These are phyloP conservation scores for Annulohypoxylon stygium DNA, from an alignment of 495 filamentous ascomycete genomes.

Conservation along the genomic window DNA sequence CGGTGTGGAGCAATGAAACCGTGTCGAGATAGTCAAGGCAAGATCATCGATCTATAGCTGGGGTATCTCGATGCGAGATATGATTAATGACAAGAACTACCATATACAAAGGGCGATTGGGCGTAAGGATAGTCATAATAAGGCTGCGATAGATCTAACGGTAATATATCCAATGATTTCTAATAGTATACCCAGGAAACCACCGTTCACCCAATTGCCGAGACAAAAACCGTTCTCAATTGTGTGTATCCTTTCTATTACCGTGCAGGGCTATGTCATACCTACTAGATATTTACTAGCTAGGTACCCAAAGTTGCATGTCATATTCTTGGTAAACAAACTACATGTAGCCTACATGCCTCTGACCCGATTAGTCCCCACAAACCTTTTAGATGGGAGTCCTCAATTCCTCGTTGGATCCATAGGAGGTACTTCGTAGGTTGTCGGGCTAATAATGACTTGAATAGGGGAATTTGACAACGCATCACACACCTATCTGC, in stretches of 20 bases:
- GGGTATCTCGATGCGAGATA: conserved; percentile 12
- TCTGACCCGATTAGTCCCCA: background rate
- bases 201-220: background rate
- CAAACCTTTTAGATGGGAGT: background rate
- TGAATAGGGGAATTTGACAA: background rate
- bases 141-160: conserved; percentile 41
- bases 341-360: background rate
- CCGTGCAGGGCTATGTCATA: conserved; percentile 2
- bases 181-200: background rate
- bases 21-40: background rate
- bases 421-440: background rate
- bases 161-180: conserved; percentile 23
- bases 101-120: conserved; percentile 25
- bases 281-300: background rate
- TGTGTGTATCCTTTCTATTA: conserved; percentile 5
- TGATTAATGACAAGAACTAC: conserved; percentile 26
- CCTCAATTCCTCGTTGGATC: background rate
- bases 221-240: background rate
- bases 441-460: background rate
- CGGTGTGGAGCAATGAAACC: background rate
- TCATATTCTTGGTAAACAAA: background rate
- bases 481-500: conserved; percentile 1
- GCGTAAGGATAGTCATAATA: conserved; percentile 25
- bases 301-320: conserved; percentile 12
- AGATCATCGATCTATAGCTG: conserved; percentile 16